Percentiles rank a stretch among this genome's conserved stretches.
phyloP scores from a whole-genome alignment of 257 asterid species.

The Solanum chilense region DNA sequence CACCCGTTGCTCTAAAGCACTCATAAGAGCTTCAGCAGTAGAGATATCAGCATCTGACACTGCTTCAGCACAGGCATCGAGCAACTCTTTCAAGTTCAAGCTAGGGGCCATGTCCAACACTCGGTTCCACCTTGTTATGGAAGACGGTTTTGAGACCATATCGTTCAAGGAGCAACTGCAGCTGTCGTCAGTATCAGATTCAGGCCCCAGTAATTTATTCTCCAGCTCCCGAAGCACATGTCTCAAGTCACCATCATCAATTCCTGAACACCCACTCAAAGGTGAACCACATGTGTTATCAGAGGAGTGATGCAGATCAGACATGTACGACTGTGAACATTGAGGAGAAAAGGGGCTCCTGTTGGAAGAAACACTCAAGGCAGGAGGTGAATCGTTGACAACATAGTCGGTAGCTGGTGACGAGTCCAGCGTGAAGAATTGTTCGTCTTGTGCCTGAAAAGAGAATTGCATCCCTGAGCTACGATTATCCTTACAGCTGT shows the following conservation, averaged over 20 bases:
- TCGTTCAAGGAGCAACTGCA: slow-evolving; percentile 40
- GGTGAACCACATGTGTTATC: slow-evolving; percentile 65
- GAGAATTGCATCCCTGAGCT: slow-evolving; percentile 45
- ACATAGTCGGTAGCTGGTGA: slow-evolving; percentile 36
- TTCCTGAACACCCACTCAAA: slow-evolving; percentile 65
- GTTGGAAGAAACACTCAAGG: slow-evolving; percentile 46
- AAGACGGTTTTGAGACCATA: slow-evolving; percentile 22
- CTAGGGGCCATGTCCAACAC: slow-evolving; percentile 62
- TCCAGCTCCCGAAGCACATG: slow-evolving; percentile 57
- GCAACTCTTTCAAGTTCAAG: slow-evolving; percentile 66
- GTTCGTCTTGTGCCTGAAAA: slow-evolving; percentile 37
- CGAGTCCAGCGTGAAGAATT: slow-evolving; percentile 78
- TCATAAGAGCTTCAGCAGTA: slow-evolving; percentile 62
- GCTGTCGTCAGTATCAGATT: slow-evolving; percentile 59
- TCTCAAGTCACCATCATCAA: slow-evolving; percentile 59
- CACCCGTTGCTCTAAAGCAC: slow-evolving; percentile 52
- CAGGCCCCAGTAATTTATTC: slow-evolving; percentile 60
- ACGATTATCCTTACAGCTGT: slow-evolving; percentile 24
- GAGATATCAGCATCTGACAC: slow-evolving; percentile 54
- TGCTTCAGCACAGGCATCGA: slow-evolving; percentile 58
- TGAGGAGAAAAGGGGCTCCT: slow-evolving; percentile 76
- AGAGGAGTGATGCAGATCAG: slow-evolving; percentile 45
- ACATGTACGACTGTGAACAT: slow-evolving; percentile 59
- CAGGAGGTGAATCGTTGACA: slow-evolving; percentile 54
- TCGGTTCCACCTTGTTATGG: slow-evolving; percentile 39